Evolutionary conservation across 1,284 basidiomycete genomes (phyloP), one percentile per base, ranked within the genome.

Genomic region (Lentinula novae-zelandiae): DNA sequence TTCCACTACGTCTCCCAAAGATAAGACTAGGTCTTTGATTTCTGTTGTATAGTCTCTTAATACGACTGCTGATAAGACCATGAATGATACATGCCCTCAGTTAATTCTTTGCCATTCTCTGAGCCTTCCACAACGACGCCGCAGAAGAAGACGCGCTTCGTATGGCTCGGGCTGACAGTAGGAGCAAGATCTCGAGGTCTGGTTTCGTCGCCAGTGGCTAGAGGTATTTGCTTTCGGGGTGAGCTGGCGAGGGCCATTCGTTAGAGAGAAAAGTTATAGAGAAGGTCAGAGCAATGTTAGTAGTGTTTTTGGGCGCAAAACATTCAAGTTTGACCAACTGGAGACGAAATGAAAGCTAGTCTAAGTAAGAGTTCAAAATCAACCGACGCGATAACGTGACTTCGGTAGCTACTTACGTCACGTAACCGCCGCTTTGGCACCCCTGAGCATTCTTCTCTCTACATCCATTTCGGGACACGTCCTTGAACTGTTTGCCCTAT

Each of bases 71-170:
- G 6, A 31, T 12, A 22, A 50, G 33, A 53, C 36, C 5, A 10
- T 31, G 58, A 17, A 52, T 40, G 61, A 34, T 48, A 74, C 78
- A 62, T 67, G 88, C 90, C 91, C 73, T 87, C 84, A 49, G 87
- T 80, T 58, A 92, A 79, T 63, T 82, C 80, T 65, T 77, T 80
- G 1, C 86, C 87, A 67, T 82, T 80, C 62, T 87, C 86, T 42
- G 86, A 83, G 56, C 86, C 88, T 72, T 93, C 90, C 33, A 93
- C 87, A 20, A 93, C 90, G 38, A 93, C 89, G 40, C 87, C 87
- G 67, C 88, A 91, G 72, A 87, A 90, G 73, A 92, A 93, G 34
- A 85, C 86, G 69, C 90, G 87, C 70, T 80, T 87, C 2, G 86
- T 92, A 63, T 80, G 65, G 46, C 71, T 70, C 6, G 8, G 12